Evolutionary conservation across 805 yeast species (phyloP).

Genomic region (Kodamaea hsintzibuensis): DNA sequence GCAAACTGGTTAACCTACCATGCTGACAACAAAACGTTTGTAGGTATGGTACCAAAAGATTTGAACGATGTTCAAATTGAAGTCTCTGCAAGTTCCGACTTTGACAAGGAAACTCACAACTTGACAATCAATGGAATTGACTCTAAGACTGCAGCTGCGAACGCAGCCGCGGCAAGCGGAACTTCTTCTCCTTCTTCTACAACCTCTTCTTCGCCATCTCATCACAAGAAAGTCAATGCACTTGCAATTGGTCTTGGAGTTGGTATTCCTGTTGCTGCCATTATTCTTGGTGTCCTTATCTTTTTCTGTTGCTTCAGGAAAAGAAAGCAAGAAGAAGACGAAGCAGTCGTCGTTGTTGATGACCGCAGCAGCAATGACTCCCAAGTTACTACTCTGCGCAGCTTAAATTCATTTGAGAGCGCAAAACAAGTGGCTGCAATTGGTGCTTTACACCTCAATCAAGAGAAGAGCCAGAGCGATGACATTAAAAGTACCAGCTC

Average conservation of each 20-base stretch:
- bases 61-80: slow-evolving; percentile 25
- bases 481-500: slow-evolving; percentile 38
- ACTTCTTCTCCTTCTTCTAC: slow-evolving; percentile 10
- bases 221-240: slow-evolving; percentile 39
- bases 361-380: neutral
- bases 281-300: slow-evolving; percentile 51
- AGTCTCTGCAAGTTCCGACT: slow-evolving; percentile 31
- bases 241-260: slow-evolving; percentile 91
- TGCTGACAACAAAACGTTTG: slow-evolving; percentile 59
- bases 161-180: slow-evolving; percentile 19
- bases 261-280: slow-evolving; percentile 64
- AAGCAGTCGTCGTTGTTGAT: slow-evolving; percentile 13
- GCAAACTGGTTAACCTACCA: slow-evolving; percentile 68
- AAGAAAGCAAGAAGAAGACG: slow-evolving; percentile 25
- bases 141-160: slow-evolving; percentile 22
- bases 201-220: slow-evolving; percentile 24
- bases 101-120: slow-evolving; percentile 31
- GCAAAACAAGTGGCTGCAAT: slow-evolving; percentile 48
- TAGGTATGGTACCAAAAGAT: slow-evolving; percentile 57
- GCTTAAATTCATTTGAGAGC: slow-evolving; percentile 26
- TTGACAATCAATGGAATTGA: slow-evolving; percentile 56
- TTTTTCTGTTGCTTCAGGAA: slow-evolving; percentile 52
- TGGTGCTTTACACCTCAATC: slow-evolving; percentile 50
- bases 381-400: slow-evolving; percentile 17
- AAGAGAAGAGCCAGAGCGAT: slow-evolving; percentile 3